Conservation (phyloP, 257 asterid species). For the Marsdenia floribunda region DNA sequence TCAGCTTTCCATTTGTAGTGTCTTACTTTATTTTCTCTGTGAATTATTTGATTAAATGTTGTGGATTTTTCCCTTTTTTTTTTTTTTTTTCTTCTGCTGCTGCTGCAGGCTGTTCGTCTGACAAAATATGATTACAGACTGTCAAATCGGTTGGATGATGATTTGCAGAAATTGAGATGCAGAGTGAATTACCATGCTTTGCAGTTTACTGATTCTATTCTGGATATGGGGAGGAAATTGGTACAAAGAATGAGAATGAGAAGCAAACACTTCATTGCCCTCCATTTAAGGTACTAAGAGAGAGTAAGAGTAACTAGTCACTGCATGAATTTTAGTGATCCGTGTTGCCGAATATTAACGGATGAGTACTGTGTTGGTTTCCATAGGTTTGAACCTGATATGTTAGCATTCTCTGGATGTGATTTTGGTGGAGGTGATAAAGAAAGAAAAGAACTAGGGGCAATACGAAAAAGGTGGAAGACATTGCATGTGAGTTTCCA, state of each 20-base stretch:
- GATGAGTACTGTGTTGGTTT: background rate
- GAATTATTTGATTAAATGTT: background rate
- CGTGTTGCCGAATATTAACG: background rate
- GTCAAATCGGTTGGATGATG: constrained; percentile 44
- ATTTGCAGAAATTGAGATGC: constrained; percentile 71
- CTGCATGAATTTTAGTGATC: background rate
- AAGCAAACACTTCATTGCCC: constrained; percentile 52
- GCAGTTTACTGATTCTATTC: constrained; percentile 58
- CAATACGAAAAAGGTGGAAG: constrained; percentile 66
- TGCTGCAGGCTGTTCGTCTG: constrained; percentile 60
- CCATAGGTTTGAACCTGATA: constrained; percentile 73
- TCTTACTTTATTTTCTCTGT: background rate
- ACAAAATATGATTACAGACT: constrained; percentile 72
- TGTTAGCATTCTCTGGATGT: constrained; percentile 86
- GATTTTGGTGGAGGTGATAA: constrained; percentile 66
- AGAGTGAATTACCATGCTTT: constrained; percentile 72
- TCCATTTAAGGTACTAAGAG: constrained; percentile 57
- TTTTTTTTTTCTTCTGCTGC: constrained; percentile 13
- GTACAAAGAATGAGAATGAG: constrained; percentile 56
- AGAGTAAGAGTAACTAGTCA: background rate
- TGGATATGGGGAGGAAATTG: constrained; percentile 54
- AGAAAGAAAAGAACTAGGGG: constrained; percentile 45
- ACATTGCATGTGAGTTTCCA: constrained; percentile 48
- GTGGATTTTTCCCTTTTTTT: background rate
- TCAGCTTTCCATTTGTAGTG: background rate